phyloP scores from a whole-genome alignment of 768 basidiomycete genomes.

The Hydnomerulius pinastri region DNA sequence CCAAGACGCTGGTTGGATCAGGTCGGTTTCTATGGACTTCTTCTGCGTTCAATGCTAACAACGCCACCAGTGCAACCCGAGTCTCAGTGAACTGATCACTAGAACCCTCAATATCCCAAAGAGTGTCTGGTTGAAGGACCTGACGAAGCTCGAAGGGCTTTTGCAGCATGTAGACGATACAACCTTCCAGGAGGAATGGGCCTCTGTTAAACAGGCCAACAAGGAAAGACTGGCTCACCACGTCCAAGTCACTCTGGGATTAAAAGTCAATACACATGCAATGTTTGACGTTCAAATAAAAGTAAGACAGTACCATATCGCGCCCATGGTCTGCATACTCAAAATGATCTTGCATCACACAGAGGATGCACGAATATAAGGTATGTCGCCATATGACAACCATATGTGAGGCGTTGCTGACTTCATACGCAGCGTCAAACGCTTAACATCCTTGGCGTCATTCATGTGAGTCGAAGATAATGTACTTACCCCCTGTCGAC shows the following conservation, averaged over 20 bases:
- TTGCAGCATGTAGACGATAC: conserved; percentile 71
- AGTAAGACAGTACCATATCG: conserved; percentile 34
- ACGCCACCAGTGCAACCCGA: conserved; percentile 76
- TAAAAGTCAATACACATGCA: conserved; percentile 71
- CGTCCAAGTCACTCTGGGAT: conserved; percentile 69
- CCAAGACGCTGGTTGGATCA: conserved; percentile 93
- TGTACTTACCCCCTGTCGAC: not conserved
- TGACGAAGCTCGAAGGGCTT: conserved; percentile 76
- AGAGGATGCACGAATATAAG: conserved; percentile 94
- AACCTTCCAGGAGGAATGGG: conserved; percentile 79
- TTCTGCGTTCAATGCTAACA: conserved; percentile 4
- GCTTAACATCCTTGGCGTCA: conserved; percentile 88
- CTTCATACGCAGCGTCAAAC: conserved; percentile 70
- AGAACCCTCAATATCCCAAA: conserved; percentile 75
- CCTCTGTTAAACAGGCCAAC: conserved; percentile 83
- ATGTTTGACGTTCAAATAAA: conserved; percentile 94
- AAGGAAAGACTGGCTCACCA: conserved; percentile 85
- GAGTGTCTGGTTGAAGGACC: conserved; percentile 82
- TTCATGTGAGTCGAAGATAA: conserved; percentile 57
- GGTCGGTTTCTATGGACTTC: conserved; percentile 30
- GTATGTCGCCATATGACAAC: conserved; percentile 30
- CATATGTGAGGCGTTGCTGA: not conserved
- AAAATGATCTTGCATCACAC: conserved; percentile 9
- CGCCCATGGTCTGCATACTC: not conserved
- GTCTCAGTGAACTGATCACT: conserved; percentile 82